A percentile compares a stretch with the other conserved stretches of the same genome.
Evolutionary conservation across 257 asterid species (phyloP).

Genomic region (Rhazya stricta): DNA sequence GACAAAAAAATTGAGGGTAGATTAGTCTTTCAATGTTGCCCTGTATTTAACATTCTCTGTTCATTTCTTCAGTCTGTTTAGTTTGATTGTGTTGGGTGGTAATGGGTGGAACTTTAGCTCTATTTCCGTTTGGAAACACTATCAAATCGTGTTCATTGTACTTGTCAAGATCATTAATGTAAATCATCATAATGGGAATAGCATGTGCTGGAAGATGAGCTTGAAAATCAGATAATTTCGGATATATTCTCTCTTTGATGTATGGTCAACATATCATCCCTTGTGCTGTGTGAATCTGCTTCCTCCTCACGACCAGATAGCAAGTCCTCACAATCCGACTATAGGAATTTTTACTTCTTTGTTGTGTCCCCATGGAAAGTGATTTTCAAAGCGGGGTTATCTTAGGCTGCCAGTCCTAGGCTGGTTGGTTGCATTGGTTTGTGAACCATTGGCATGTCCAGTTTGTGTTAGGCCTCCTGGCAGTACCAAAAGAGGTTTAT

Average conservation of each 20-base stretch:
- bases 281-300: not conserved
- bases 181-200: not conserved
- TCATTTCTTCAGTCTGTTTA: not conserved
- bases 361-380: not conserved
- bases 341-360: not conserved
- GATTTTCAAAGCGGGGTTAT: not conserved
- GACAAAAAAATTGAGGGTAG: not conserved
- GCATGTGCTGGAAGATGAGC: not conserved
- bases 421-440: not conserved
- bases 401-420: not conserved
- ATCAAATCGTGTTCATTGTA: not conserved
- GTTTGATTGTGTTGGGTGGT: not conserved
- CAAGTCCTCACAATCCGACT: no score
- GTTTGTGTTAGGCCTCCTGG: not conserved
- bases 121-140: constrained; percentile 1
- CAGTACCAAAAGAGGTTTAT: not conserved
- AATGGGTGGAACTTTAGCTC: not conserved
- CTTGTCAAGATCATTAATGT: not conserved
- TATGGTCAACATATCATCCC: not conserved
- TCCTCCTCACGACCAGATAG: not conserved
- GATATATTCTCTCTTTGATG: not conserved
- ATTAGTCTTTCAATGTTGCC: not conserved
- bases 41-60: not conserved
- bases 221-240: not conserved
- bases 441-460: not conserved